Conservation (phyloP, 768 basidiomycete species). For the Kondoa subrosea region DNA sequence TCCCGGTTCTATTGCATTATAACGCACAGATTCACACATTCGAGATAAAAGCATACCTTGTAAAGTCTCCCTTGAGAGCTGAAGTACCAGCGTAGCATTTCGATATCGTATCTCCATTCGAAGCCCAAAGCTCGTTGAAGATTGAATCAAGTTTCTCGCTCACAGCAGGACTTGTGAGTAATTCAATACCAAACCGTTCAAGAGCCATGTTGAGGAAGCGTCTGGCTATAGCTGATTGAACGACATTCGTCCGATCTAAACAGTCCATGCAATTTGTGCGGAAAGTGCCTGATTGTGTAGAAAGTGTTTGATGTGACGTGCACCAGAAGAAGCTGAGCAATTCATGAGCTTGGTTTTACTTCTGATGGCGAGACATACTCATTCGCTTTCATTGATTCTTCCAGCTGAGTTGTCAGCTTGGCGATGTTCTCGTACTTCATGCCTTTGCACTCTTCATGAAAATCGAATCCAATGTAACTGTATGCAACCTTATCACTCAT, state of each 20-base stretch:
- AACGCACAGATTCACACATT: not conserved
- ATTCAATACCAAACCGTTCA: constrained; percentile 36
- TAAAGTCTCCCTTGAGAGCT: constrained; percentile 87
- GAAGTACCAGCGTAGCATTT: constrained; percentile 60
- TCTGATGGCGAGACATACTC: constrained; percentile 11
- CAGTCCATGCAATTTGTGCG: constrained; percentile 27
- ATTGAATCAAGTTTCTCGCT: constrained; percentile 14
- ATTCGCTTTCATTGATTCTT: constrained; percentile 20
- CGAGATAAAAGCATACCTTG: constrained; percentile 41
- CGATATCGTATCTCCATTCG: constrained; percentile 67
- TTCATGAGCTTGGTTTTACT: not conserved
- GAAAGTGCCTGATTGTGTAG: constrained; percentile 20
- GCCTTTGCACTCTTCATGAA: constrained; percentile 79
- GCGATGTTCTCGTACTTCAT: constrained; percentile 43
- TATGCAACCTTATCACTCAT: not conserved
- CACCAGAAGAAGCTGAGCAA: constrained; percentile 26
- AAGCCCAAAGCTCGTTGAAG: constrained; percentile 54
- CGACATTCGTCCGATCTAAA: constrained; percentile 27
- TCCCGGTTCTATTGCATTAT: constrained; percentile 52
- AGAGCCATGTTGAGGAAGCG: constrained; percentile 44
- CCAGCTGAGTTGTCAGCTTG: constrained; percentile 18
- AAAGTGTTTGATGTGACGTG: constrained; percentile 11
- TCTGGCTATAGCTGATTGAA: constrained; percentile 65
- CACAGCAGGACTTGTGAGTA: constrained; percentile 35
- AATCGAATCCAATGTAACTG: constrained; percentile 49